Conservation (phyloP, 169 alveolate species). For the Perkinsus chesapeaki region DNA sequence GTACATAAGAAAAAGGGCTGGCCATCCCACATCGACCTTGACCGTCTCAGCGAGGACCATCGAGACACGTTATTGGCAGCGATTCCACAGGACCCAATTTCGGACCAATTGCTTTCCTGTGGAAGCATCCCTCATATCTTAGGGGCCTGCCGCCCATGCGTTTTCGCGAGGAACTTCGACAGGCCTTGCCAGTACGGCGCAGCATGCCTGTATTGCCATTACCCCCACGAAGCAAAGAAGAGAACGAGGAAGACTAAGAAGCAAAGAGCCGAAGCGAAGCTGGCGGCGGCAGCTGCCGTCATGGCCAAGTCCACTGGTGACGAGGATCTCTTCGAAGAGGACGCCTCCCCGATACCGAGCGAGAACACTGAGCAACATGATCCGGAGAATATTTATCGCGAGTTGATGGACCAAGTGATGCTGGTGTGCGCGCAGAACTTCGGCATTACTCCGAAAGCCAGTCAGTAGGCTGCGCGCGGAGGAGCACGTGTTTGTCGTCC, state of each 20-base stretch:
- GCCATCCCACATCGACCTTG: background rate
- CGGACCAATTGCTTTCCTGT: background rate
- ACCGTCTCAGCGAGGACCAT: background rate
- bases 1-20: background rate
- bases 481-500: no score
- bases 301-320: background rate
- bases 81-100: background rate
- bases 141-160: background rate
- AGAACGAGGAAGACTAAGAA: background rate
- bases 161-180: background rate
- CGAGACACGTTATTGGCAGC: background rate
- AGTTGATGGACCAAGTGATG: background rate
- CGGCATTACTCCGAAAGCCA: background rate
- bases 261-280: background rate
- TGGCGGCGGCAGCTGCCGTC: no score
- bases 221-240: background rate
- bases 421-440: background rate
- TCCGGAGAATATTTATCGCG: background rate
- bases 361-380: background rate
- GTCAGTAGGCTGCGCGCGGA: no score
- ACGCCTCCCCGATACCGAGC: background rate
- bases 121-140: background rate
- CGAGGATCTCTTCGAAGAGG: background rate
- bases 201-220: background rate
- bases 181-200: background rate